Conservation (phyloP, 1,284 basidiomycete genomes). For the Laetiporus sulphureus region DNA sequence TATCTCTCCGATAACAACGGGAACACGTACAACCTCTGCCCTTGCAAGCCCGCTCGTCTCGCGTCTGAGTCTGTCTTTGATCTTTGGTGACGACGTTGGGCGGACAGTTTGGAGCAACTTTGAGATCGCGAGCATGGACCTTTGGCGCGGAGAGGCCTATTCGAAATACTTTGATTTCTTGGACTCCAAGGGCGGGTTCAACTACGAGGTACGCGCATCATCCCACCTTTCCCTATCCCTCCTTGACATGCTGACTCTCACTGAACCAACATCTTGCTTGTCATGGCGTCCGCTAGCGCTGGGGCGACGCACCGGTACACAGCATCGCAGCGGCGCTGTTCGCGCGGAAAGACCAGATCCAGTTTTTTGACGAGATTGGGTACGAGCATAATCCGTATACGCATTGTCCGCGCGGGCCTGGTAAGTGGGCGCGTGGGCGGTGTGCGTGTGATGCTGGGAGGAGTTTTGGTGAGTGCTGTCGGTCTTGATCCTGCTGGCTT, state of each 20-base stretch:
- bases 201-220: constrained; percentile 69
- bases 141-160: constrained; percentile 60
- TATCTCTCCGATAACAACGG: constrained; percentile 69
- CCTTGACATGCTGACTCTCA: not conserved
- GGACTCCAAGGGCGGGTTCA: constrained; percentile 69
- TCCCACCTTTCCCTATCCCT: constrained; percentile 2
- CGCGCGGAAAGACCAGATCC: constrained; percentile 52
- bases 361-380: constrained; percentile 63
- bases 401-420: constrained; percentile 43
- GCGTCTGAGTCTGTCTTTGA: not conserved
- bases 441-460: constrained; percentile 35
- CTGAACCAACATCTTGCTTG: no score
- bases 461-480: constrained; percentile 34
- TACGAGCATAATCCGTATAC: constrained; percentile 45
- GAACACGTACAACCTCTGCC: constrained; percentile 66
- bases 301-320: constrained; percentile 82
- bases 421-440: constrained; percentile 34
- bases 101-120: constrained; percentile 70
- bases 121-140: constrained; percentile 67
- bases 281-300: constrained; percentile 32
- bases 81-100: not conserved
- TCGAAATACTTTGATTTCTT: constrained; percentile 67
- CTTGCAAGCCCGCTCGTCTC: constrained; percentile 38
- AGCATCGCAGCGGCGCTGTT: constrained; percentile 68
- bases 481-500: not conserved